A percentile compares a stretch with the other conserved stretches of the same genome.
phyloP scores from a whole-genome alignment of 2,329 filamentous ascomycete genomes.

The Dactylellina sp. region DNA sequence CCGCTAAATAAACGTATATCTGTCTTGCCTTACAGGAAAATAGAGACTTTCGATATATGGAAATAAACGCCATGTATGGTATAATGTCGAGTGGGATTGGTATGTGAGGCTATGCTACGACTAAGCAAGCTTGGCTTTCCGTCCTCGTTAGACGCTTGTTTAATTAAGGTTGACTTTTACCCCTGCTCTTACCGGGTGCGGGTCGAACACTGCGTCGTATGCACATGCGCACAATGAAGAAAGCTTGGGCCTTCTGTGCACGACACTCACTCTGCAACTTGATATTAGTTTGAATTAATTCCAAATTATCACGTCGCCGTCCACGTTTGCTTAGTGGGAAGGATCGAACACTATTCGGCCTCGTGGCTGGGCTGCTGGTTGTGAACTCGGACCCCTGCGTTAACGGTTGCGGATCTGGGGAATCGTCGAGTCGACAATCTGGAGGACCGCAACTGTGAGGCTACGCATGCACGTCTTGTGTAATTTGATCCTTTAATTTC shows the following conservation, averaged over 20 bases:
- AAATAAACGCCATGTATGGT: slow-evolving; percentile 22
- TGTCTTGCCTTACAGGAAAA: not conserved
- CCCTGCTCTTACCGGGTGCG: slow-evolving; percentile 1
- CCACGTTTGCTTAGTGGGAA: not conserved
- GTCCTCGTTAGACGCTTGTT: not conserved
- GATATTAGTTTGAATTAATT: slow-evolving; percentile 11
- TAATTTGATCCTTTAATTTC: no score
- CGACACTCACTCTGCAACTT: slow-evolving; percentile 11
- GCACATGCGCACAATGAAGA: no score
- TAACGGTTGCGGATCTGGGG: no score
- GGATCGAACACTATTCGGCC: not conserved
- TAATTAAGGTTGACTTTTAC: not conserved
- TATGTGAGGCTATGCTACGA: slow-evolving; percentile 24
- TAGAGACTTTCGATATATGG: slow-evolving; percentile 5
- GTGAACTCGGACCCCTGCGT: no score
- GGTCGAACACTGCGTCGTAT: slow-evolving; percentile 12
- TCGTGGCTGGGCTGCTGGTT: not conserved
- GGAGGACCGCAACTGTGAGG: not conserved
- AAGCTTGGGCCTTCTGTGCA: not conserved
- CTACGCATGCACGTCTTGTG: no score
- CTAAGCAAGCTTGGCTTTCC: slow-evolving; percentile 2
- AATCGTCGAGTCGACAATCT: not conserved
- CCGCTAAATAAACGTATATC: not conserved
- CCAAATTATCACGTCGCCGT: slow-evolving; percentile 43
- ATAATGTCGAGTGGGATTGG: not conserved